phyloP scores from a whole-genome alignment of 345 rosid species.

The Cardiospermum halicacabum region DNA sequence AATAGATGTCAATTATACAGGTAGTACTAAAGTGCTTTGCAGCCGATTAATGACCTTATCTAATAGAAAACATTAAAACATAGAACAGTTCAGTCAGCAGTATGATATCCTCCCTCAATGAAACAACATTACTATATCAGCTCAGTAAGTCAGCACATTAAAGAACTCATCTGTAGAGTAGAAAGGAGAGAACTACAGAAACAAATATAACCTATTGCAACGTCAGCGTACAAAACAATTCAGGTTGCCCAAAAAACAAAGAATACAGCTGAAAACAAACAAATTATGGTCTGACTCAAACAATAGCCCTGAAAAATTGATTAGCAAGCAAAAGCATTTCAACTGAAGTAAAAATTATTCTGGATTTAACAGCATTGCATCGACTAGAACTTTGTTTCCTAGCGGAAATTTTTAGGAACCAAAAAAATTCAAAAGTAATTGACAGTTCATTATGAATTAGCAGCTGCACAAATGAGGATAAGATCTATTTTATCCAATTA shows the following conservation, averaged over 20 bases:
- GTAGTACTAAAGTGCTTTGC: background rate
- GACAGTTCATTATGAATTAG: too few species aligned
- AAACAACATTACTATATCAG: background rate
- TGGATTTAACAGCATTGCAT: background rate
- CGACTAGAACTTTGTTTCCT: background rate
- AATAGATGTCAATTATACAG: background rate
- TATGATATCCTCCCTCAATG: too few species aligned
- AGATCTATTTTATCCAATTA: too few species aligned
- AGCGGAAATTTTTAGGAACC: background rate
- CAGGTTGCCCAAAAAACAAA: background rate
- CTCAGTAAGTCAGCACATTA: background rate
- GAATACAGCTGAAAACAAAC: conserved; percentile 1
- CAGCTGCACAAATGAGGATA: too few species aligned
- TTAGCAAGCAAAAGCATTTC: background rate
- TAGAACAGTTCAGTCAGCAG: background rate
- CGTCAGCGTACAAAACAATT: background rate
- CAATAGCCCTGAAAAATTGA: background rate
- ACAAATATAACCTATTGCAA: background rate
- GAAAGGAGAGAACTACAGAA: background rate
- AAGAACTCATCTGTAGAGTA: background rate
- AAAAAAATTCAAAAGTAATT: too few species aligned
- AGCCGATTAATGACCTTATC: background rate
- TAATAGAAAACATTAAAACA: too few species aligned
- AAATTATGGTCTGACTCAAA: background rate
- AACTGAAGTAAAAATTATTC: background rate